Conservation (phyloP, 768 basidiomycete species). For the Cystofilobasidium macerans region DNA sequence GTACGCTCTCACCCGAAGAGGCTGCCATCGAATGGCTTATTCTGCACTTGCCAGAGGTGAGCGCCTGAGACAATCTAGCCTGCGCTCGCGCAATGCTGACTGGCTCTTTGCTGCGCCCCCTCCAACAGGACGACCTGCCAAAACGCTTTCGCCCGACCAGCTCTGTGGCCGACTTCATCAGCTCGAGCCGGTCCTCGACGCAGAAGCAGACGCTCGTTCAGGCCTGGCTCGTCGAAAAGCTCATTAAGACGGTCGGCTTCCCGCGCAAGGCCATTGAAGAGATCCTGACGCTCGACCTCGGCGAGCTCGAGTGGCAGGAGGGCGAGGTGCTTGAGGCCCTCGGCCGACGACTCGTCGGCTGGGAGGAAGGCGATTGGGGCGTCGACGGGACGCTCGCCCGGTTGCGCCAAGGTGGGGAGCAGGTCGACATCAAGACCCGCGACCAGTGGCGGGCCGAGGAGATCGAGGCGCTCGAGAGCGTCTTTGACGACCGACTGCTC, state of each 20-base stretch:
- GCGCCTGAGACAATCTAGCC: background rate
- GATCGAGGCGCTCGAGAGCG: conserved; percentile 36
- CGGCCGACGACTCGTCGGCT: conserved; percentile 36
- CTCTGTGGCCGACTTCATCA: conserved; percentile 36
- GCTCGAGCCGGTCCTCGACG: conserved; percentile 29
- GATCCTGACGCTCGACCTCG: conserved; percentile 35
- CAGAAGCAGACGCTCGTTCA: conserved; percentile 51
- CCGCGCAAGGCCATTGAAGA: conserved; percentile 59
- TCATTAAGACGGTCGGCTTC: conserved; percentile 73
- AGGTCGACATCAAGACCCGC: conserved; percentile 30
- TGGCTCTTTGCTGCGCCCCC: background rate
- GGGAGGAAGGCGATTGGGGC: conserved; percentile 36
- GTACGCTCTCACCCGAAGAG: conserved; percentile 53
- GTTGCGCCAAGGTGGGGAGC: conserved; percentile 27
- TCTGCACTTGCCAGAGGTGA: conserved; percentile 54
- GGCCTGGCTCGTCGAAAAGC: conserved; percentile 70
- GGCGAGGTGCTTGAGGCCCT: conserved; percentile 47
- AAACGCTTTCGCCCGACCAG: conserved; percentile 29
- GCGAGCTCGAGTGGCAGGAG: conserved; percentile 40
- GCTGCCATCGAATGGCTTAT: conserved; percentile 76
- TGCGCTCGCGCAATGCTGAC: background rate
- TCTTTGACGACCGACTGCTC: conserved; percentile 35
- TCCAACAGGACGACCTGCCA: conserved; percentile 65
- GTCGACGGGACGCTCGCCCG: conserved; percentile 27
- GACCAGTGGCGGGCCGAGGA: conserved; percentile 37